Evolutionary conservation across 2,329 filamentous ascomycete genomes (phyloP).

Genomic region (Penicillium sclerotiorum): DNA sequence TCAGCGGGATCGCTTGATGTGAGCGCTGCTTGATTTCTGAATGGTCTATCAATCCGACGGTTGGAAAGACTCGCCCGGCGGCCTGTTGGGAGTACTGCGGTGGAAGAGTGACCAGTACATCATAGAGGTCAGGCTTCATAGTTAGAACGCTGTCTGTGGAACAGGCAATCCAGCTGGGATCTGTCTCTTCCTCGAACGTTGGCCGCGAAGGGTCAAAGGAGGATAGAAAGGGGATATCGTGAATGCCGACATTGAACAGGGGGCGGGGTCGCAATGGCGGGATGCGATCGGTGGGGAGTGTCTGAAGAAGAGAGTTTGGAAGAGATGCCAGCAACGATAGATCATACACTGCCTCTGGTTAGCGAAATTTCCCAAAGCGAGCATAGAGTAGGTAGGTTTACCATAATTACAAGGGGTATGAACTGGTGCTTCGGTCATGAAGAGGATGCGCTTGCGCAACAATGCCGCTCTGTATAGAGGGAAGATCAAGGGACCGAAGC

Average conservation of each 20-base stretch:
- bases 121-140: slow-evolving; percentile 84
- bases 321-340: slow-evolving; percentile 92
- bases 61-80: slow-evolving; percentile 71
- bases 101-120: slow-evolving; percentile 83
- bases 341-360: slow-evolving; percentile 72
- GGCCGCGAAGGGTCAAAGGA: slow-evolving; percentile 58
- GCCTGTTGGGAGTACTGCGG: slow-evolving; percentile 61
- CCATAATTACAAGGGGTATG: slow-evolving; percentile 86
- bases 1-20: slow-evolving; percentile 52
- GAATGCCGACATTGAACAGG: slow-evolving; percentile 90
- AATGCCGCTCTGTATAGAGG: slow-evolving; percentile 86
- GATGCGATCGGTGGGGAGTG: slow-evolving; percentile 65
- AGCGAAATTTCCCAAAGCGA: neutral
- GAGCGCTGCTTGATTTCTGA: slow-evolving; percentile 55
- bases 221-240: slow-evolving; percentile 82
- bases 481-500: slow-evolving; percentile 89
- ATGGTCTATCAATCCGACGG: slow-evolving; percentile 64
- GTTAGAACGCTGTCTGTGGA: slow-evolving; percentile 92
- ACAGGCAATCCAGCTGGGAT: slow-evolving; percentile 84
- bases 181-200: slow-evolving; percentile 33
- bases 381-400: slow-evolving; percentile 42
- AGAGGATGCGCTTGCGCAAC: slow-evolving; percentile 81
- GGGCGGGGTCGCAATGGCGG: slow-evolving; percentile 69
- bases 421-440: slow-evolving; percentile 84
- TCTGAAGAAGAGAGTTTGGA: slow-evolving; percentile 70